phyloP scores from a whole-genome alignment of 768 basidiomycete species.

The Naganishia randhawae region DNA sequence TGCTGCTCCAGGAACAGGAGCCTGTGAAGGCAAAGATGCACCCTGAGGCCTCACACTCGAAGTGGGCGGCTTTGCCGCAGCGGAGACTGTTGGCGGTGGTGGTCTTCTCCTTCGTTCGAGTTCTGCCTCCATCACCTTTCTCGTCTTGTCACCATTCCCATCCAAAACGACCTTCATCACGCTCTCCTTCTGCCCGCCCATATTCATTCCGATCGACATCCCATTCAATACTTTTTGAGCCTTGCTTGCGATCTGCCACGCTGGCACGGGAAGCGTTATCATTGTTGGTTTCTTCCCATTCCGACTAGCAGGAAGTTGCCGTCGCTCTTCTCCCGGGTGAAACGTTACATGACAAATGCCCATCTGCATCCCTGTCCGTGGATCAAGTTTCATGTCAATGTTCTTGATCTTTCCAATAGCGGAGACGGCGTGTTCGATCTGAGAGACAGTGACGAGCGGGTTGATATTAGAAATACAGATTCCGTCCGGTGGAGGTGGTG shows the following conservation, averaged over 20 bases:
- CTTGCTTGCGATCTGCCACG: constrained; percentile 64
- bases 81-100: background rate
- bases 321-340: constrained; percentile 32
- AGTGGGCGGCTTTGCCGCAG: background rate
- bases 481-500: constrained; percentile 58
- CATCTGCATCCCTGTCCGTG: constrained; percentile 71
- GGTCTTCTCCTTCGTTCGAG: constrained; percentile 54
- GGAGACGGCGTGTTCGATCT: constrained; percentile 65
- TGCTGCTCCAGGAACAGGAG: background rate
- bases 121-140: constrained; percentile 63
- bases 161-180: constrained; percentile 72
- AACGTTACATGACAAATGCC: constrained; percentile 76
- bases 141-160: constrained; percentile 63
- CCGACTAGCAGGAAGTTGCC: constrained; percentile 12
- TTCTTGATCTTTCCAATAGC: constrained; percentile 62
- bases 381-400: constrained; percentile 75
- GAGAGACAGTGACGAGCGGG: constrained; percentile 64
- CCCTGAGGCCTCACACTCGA: background rate
- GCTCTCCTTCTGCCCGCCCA: constrained; percentile 45
- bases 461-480: constrained; percentile 71
- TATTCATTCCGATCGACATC: constrained; percentile 55
- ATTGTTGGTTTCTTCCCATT: constrained; percentile 1
- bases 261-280: constrained; percentile 12
- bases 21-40: background rate
- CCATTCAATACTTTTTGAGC: constrained; percentile 69